Percentiles rank a stretch among this genome's conserved stretches.
phyloP scores from a whole-genome alignment of 31 red algal genomes.

The Endocladia muricata region DNA sequence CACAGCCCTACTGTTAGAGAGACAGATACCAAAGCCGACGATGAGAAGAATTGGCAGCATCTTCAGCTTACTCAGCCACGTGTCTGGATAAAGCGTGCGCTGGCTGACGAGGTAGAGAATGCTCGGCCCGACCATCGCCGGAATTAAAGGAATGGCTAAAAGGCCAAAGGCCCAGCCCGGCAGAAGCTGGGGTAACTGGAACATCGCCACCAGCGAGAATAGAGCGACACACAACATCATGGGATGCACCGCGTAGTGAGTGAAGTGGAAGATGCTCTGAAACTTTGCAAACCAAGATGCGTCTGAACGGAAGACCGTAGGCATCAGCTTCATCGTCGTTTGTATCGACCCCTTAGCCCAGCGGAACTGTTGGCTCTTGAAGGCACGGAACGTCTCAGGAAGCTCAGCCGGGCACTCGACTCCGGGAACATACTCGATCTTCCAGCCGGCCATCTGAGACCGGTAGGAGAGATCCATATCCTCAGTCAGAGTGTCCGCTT shows the following conservation, averaged over 20 bases:
- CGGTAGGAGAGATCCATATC: slow-evolving; percentile 32
- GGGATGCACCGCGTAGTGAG: not conserved
- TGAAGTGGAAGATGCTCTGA: not conserved
- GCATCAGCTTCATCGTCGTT: not conserved
- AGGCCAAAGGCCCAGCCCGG: not conserved
- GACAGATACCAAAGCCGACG: not conserved
- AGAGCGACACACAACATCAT: not conserved
- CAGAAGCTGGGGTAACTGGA: not conserved
- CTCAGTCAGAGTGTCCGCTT: slow-evolving; percentile 34
- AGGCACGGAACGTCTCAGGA: slow-evolving; percentile 8
- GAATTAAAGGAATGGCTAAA: not conserved
- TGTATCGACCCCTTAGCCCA: slow-evolving; percentile 23
- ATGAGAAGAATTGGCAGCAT: not conserved
- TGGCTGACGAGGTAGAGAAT: not conserved
- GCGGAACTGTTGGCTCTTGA: slow-evolving; percentile 23
- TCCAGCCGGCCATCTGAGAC: slow-evolving; percentile 11
- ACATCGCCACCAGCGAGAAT: not conserved
- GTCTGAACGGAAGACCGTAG: not conserved
- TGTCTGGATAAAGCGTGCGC: not conserved
- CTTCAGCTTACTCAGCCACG: not conserved
- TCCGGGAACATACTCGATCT: not conserved
- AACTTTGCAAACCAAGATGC: not conserved
- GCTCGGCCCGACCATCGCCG: not conserved
- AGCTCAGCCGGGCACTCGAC: slow-evolving; percentile 18
- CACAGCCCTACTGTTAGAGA: not conserved